Base-by-base conservation (phyloP, 192 early-diverging fungal genomes). In the Cladochytrium replicatum region DNA sequence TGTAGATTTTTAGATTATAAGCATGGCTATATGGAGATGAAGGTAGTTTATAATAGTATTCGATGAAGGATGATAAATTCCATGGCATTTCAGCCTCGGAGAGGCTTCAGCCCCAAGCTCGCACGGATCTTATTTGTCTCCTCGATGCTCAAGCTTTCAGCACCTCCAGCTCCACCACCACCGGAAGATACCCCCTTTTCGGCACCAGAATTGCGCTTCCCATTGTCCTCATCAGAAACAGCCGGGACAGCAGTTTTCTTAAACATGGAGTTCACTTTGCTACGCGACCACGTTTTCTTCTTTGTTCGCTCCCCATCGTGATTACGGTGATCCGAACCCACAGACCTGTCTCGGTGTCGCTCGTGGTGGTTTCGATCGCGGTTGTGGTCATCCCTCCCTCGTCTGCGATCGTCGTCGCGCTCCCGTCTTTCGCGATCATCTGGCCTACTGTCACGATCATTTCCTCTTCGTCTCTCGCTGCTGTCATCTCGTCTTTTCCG, bases 191-290 rank as follows among this genome's bases (percentile, higher is more conserved):
- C 19, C 26, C 52, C 43, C 43, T 13, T 37, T 27, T n/a, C n/a
- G n/a, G n/a, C n/a, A n/a, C n/a, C n/a, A n/a, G n/a, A n/a, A n/a
- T n/a, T n/a, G n/a, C n/a, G n/a, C n/a, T n/a, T n/a, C n/a, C n/a
- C n/a, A n/a, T n/a, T n/a, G n/a, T n/a, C n/a, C n/a, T n/a, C n/a
- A n/a, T n/a, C n/a, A n/a, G n/a, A n/a, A n/a, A n/a, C n/a, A n/a
- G n/a, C n/a, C n/a, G n/a, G n/a, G n/a, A n/a, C n/a, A n/a, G 11
- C 43, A 44, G 13, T 27, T 58, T 69, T 72, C 52, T 73, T 72
- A 60, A 77, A 77, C 37, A 77, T 45, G 8, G 44, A 39, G 29
- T 67, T 57, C 41, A 77, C 67, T 44, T 77, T 77, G 41, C 68
- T 70, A 6, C 53, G 41, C 4, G 74, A 77, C 23, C 48, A 60